phyloP scores from a whole-genome alignment of 2,329 filamentous ascomycete species.

The Paraphoma chrysanthemicola region DNA sequence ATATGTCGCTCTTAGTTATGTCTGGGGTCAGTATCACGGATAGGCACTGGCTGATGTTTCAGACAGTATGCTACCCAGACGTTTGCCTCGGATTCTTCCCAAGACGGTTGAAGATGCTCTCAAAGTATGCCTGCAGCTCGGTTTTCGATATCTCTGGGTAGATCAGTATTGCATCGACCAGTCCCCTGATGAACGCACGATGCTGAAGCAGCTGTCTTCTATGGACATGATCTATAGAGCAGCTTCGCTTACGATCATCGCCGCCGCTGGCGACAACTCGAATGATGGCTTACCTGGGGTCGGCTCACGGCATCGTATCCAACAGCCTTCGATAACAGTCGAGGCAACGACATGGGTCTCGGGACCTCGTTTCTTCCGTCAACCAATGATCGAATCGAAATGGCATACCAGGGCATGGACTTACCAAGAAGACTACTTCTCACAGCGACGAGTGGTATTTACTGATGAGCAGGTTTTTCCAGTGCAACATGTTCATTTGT shows the following conservation, averaged over 20 bases:
- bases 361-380: background rate
- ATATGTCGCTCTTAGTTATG: too few relatives aligned
- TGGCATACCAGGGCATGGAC: constrained; percentile 9
- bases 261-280: constrained; percentile 20
- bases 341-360: background rate
- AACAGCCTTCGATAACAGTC: background rate
- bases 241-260: constrained; percentile 17
- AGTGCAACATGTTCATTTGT: background rate
- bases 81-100: too few relatives aligned
- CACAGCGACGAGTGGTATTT: constrained; percentile 5
- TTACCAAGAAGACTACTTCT: constrained; percentile 6
- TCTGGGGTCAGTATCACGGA: too few relatives aligned
- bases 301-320: background rate
- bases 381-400: background rate
- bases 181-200: background rate
- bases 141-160: constrained; percentile 9
- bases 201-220: background rate
- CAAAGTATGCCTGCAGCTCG: background rate
- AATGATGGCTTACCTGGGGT: constrained; percentile 10
- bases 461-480: constrained; percentile 5
- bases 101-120: background rate
- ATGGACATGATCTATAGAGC: constrained; percentile 16
- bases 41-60: too few relatives aligned
- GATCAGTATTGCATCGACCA: constrained; percentile 10
- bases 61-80: too few relatives aligned